Conservation (phyloP, 2,329 filamentous ascomycete species). For the Scleromitrula shiraiana region DNA sequence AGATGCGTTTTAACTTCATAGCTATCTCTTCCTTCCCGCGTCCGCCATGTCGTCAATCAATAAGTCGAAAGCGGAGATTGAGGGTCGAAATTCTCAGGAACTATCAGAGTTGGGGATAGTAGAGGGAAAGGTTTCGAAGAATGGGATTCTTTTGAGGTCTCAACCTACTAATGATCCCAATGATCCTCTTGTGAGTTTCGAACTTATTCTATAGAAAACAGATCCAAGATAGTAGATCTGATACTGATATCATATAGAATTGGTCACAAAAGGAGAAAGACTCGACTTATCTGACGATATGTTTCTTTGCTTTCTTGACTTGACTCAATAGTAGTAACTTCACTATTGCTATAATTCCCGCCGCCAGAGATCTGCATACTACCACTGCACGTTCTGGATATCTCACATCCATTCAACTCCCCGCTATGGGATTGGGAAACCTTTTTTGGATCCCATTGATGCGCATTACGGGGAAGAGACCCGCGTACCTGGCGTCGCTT, state of each 20-base stretch:
- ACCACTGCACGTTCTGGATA: constrained; percentile 19
- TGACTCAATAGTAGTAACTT: constrained; percentile 34
- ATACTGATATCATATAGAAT: no score
- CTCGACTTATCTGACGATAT: constrained; percentile 31
- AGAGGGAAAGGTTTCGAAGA: background rate
- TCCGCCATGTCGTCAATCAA: no score
- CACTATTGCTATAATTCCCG: constrained; percentile 31
- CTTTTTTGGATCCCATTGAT: constrained; percentile 29
- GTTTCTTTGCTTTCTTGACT: constrained; percentile 34
- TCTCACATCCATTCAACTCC: constrained; percentile 25
- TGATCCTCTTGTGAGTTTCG: constrained; percentile 11
- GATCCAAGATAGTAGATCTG: no score
- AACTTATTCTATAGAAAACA: no score
- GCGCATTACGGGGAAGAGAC: constrained; percentile 31
- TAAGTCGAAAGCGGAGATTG: background rate
- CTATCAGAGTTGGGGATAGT: background rate
- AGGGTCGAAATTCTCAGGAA: no score
- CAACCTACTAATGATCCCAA: constrained; percentile 13
- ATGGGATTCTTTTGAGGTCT: background rate
- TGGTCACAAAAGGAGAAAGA: constrained; percentile 12
- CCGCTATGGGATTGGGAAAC: constrained; percentile 27
- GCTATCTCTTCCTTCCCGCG: no score
- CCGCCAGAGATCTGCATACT: constrained; percentile 28
- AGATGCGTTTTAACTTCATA: no score
- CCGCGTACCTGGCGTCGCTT: constrained; percentile 32